Base-by-base conservation (phyloP, 352 stramenopile genomes). In the Globisporangium okanoganense region DNA sequence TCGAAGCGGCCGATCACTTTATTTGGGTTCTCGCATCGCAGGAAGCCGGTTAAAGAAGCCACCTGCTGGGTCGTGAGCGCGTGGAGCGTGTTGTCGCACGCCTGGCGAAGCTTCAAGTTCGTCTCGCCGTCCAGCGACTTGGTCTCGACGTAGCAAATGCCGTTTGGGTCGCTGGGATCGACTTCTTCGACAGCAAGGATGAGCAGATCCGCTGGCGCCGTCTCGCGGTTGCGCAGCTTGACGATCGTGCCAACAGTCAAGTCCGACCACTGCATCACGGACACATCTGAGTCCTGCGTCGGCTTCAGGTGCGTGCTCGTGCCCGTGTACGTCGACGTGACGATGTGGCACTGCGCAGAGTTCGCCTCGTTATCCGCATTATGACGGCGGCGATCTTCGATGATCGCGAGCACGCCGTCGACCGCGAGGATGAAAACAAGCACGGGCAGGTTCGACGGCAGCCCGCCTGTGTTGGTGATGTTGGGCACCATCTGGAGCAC, bases 361-460 rank as follows among this genome's bases (percentile, higher is more conserved):
- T 97, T 97, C 36, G 88, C 88, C 53, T 88, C 72, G 57, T 88
- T 78, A 57, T 97, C 91, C 10, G 90, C 87, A 1, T 69, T 27
- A 38, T 96, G 86, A 14, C 89, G 71, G 1, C 84, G 72, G 0
- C 76, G 62, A 70, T 98, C 93, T 62, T 98, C 92, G 43, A 97
- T 79, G 45, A 85, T 74, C 18, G 84, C 82, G 12, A 97, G 90
- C 10, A 97, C 66, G 20, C 71, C 87, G 40, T 96, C 87, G 25
- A 98, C 79, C 5, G 76, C 66, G n/a, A 98, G 66, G 44, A 98
- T 95, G 56, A 97, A 91, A 10, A 90, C 55, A 3, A 98, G 77
- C 35, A 95, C 87, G 0, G 88, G 75, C 29, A 96, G 56, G 51
- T 88, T 97, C 7, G 90, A 79, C 1, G 91, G 89, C 8, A 96